Conservation (phyloP, 805 yeast genomes). For the Scheffersomyces stipitis region DNA sequence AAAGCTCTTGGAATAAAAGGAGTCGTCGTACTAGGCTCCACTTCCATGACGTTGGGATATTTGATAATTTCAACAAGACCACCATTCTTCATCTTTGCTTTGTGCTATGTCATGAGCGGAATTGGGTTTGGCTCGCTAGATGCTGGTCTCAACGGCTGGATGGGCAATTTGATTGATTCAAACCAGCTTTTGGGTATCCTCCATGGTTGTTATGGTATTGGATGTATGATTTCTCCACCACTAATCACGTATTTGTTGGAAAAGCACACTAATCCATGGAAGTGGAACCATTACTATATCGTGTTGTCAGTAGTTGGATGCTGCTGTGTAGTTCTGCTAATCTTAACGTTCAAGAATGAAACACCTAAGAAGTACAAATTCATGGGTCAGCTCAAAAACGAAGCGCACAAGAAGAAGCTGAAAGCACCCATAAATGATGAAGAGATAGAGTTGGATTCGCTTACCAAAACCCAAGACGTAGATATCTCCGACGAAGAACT, state of each 20-base stretch:
- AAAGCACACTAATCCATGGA: conserved; percentile 36
- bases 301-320: conserved; percentile 31
- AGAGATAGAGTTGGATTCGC: conserved; percentile 12
- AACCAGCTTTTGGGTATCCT: conserved; percentile 52
- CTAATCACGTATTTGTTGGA: conserved; percentile 42
- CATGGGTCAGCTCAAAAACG: conserved; percentile 11
- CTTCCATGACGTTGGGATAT: conserved; percentile 37
- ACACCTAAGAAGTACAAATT: conserved; percentile 46
- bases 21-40: conserved; percentile 34
- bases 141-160: conserved; percentile 54
- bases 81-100: conserved; percentile 41
- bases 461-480: background rate
- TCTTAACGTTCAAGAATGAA: conserved; percentile 39
- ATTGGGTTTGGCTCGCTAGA: conserved; percentile 58
- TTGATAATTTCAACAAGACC: conserved; percentile 38
- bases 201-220: conserved; percentile 55
- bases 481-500: conserved; percentile 3
- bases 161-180: conserved; percentile 46
- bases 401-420: conserved; percentile 1
- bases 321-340: conserved; percentile 18
- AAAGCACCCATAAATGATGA: conserved; percentile 4
- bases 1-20: conserved; percentile 48
- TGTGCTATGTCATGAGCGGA: conserved; percentile 46
- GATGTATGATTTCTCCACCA: conserved; percentile 52
- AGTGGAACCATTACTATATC: conserved; percentile 49